phyloP scores from a whole-genome alignment of 345 rosid species.

The Pseudoturritis turrita region DNA sequence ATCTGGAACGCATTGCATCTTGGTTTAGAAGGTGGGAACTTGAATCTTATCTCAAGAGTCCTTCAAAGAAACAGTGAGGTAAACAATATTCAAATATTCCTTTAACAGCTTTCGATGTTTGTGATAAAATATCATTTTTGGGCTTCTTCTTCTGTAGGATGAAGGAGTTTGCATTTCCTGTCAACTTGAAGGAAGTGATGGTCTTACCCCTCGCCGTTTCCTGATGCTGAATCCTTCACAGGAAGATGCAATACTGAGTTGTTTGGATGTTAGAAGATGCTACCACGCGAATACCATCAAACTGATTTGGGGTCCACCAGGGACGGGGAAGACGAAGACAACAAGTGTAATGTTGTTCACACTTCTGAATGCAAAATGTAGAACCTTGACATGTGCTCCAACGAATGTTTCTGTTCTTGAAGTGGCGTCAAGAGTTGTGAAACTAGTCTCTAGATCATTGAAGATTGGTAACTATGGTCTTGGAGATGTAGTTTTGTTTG shows the following conservation, averaged over 20 bases:
- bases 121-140: background rate
- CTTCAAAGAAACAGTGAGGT: conserved; percentile 21
- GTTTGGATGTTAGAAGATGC: conserved; percentile 26
- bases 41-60: conserved; percentile 29
- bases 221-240: conserved; percentile 41
- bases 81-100: background rate
- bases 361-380: conserved; percentile 34
- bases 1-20: conserved; percentile 37
- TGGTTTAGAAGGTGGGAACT: conserved; percentile 13
- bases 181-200: background rate
- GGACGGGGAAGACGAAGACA: conserved; percentile 52
- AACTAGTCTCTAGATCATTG: conserved; percentile 7
- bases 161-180: conserved; percentile 27
- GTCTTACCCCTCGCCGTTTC: conserved; percentile 36
- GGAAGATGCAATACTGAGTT: conserved; percentile 29
- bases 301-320: conserved; percentile 55
- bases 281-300: conserved; percentile 24
- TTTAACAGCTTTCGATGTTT: background rate
- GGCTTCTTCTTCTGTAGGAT: conserved; percentile 15
- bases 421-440: conserved; percentile 37
- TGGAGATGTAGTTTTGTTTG: conserved; percentile 44
- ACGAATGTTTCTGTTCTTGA: conserved; percentile 40
- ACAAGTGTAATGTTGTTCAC: conserved; percentile 28
- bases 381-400: conserved; percentile 45
- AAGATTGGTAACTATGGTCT: conserved; percentile 28